A percentile compares a stretch with the other conserved stretches of the same genome.
Conservation (phyloP, 2,329 filamentous ascomycete species). For the Colletotrichum lini region DNA sequence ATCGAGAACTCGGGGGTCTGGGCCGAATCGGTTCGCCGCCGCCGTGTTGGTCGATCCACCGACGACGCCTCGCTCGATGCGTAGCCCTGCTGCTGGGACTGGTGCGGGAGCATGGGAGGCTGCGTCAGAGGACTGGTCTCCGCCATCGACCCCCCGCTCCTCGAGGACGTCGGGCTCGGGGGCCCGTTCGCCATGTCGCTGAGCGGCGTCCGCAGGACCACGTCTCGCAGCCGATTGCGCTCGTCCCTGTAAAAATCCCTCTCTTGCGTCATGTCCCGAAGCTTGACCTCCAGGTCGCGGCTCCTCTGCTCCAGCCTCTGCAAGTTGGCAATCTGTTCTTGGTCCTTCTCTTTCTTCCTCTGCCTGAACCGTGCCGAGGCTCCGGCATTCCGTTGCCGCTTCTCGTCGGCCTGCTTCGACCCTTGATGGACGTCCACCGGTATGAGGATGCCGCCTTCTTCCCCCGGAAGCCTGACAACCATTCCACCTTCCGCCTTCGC, state of each 20-base stretch:
- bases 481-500: slow-evolving; percentile 43
- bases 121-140: slow-evolving; percentile 55
- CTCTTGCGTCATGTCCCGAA: slow-evolving; percentile 71
- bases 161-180: slow-evolving; percentile 62
- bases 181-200: slow-evolving; percentile 67
- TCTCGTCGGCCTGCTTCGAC: slow-evolving; percentile 87
- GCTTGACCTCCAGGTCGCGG: slow-evolving; percentile 71
- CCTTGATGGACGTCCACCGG: slow-evolving; percentile 86
- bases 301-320: slow-evolving; percentile 78
- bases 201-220: slow-evolving; percentile 73
- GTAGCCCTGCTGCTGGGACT: slow-evolving; percentile 50
- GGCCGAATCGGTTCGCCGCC: slow-evolving; percentile 60
- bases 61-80: slow-evolving; percentile 58
- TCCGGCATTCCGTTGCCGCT: slow-evolving; percentile 86
- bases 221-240: slow-evolving; percentile 78
- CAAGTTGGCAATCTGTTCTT: slow-evolving; percentile 78
- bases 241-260: slow-evolving; percentile 82
- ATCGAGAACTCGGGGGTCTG: slow-evolving; percentile 60
- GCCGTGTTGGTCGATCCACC: slow-evolving; percentile 61
- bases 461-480: slow-evolving; percentile 47
- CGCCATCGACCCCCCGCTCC: slow-evolving; percentile 53
- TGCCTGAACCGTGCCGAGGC: slow-evolving; percentile 87
- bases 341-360: slow-evolving; percentile 86
- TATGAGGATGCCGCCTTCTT: slow-evolving; percentile 64
- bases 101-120: slow-evolving; percentile 47